Evolutionary conservation across 352 stramenopile genomes (phyloP).

Genomic region (Pythium aristosporum): DNA sequence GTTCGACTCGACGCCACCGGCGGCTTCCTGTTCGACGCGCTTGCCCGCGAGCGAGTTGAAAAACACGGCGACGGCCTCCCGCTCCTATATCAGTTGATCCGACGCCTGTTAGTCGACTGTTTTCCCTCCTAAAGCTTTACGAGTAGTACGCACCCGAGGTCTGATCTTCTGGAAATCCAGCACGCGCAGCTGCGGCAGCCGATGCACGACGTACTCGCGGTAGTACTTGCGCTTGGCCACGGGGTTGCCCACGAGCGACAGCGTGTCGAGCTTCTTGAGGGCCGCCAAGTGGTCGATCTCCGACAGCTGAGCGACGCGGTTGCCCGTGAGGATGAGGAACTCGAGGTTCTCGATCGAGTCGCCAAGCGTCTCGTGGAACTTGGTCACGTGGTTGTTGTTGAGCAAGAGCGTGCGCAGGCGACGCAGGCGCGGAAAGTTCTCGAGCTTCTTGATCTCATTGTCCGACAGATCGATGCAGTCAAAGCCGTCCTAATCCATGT

Average conservation of each 20-base stretch:
- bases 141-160: constrained; percentile 40
- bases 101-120: too few relatives aligned
- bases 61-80: constrained; percentile 66
- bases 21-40: constrained; percentile 51
- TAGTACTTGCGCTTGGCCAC: constrained; percentile 91
- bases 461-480: constrained; percentile 94
- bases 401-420: constrained; percentile 91
- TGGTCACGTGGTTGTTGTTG: constrained; percentile 92
- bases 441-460: constrained; percentile 94
- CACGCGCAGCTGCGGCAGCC: constrained; percentile 81
- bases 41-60: constrained; percentile 78
- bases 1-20: constrained; percentile 23
- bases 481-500: constrained; percentile 77
- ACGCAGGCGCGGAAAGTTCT: constrained; percentile 91
- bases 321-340: constrained; percentile 91
- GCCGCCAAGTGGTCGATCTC: constrained; percentile 81
- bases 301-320: constrained; percentile 75
- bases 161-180: constrained; percentile 88
- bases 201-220: constrained; percentile 91
- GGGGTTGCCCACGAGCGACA: constrained; percentile 87
- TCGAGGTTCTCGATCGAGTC: constrained; percentile 84
- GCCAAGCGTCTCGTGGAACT: constrained; percentile 75
- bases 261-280: constrained; percentile 84
- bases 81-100: constrained; percentile 45
- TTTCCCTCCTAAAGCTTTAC: too few relatives aligned